These are phyloP conservation scores for Trametes sp. DNA, from an alignment of 1,284 basidiomycete genomes.

Conservation along the genomic window DNA sequence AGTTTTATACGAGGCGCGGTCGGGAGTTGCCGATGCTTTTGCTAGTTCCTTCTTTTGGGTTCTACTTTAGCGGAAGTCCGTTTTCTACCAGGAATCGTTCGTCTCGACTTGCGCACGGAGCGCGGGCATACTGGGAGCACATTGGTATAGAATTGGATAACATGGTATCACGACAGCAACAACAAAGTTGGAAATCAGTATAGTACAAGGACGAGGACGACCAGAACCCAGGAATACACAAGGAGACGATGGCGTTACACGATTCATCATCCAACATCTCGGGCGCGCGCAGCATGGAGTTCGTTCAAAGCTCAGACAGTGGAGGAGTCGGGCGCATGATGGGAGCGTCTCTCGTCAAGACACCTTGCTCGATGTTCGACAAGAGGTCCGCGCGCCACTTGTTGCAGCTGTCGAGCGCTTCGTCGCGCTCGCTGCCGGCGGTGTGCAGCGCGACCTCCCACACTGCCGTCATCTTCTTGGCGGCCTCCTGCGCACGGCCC, in stretches of 20 bases:
- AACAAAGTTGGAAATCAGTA: too few relatives aligned
- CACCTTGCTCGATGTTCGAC: background rate
- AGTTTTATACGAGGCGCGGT: background rate
- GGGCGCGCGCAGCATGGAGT: background rate
- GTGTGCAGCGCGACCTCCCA: constrained; percentile 35
- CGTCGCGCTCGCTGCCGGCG: background rate
- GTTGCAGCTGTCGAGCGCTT: background rate
- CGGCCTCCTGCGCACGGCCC: constrained; percentile 18
- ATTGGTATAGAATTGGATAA: too few relatives aligned
- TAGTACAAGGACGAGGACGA: too few relatives aligned
- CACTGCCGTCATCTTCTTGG: constrained; percentile 33
- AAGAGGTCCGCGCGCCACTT: background rate
- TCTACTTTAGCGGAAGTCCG: too few relatives aligned
- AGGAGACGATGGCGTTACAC: background rate
- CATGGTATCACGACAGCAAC: too few relatives aligned
- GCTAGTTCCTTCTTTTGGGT: constrained; percentile 7
- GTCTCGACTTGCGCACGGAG: too few relatives aligned
- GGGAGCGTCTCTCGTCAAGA: background rate
- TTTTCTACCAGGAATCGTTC: too few relatives aligned
- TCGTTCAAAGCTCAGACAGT: background rate
- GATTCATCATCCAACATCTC: background rate
- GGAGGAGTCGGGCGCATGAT: background rate
- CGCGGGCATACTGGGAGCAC: too few relatives aligned
- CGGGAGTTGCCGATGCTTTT: constrained; percentile 18
- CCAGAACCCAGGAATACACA: too few relatives aligned